Evolutionary conservation across 306 rosid species (phyloP), one percentile per base, ranked within the genome.

Genomic region (Cicer arietinum): DNA sequence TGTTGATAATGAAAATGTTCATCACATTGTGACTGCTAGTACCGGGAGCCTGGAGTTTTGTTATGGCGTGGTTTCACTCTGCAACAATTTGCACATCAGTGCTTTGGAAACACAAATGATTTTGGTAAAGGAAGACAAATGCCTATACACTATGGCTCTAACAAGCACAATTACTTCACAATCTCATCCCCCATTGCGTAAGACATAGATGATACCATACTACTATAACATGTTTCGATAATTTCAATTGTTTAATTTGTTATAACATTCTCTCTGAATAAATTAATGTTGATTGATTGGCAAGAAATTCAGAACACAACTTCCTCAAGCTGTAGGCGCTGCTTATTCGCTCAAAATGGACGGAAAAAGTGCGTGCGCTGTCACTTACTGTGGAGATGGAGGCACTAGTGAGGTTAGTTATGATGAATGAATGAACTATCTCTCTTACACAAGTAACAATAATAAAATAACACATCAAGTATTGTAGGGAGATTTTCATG

Each of bases 81-180:
- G 83, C 89, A 91, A 77, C 92, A 91, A 53, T 84, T 91, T 77
- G 92, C 90, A 0, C 64, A 89, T 68, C 96, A 91, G 30, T 77
- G 81, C 68, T 84, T 89, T 17, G 93, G 93, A 86, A 91, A 89
- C 85, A 68, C 62, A 25, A 73, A 44, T 10, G 96, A 91, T 76
- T 47, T 66, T 11, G 96, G 96, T 11, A 89, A 85, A 86, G 93
- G 91, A 41, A 82, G 87, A 44, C 96, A 91, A 47, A 91, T 89
- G 96, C 96, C 96, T 0, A 85, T 91, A 68, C 96, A 91, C 75
- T 91, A 91, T 2, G 96, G 85, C 9, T 91, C 96, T 13, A 87
- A 81, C 75, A 59, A 80, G 39, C 91, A 37, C 76, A 89, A 91
- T 54, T 91, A 84, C 87, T 40, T 91, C 86, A 88, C 93, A 1